Base-by-base conservation (phyloP, 2,329 filamentous ascomycete species). In the Trichoderma lentiforme region DNA sequence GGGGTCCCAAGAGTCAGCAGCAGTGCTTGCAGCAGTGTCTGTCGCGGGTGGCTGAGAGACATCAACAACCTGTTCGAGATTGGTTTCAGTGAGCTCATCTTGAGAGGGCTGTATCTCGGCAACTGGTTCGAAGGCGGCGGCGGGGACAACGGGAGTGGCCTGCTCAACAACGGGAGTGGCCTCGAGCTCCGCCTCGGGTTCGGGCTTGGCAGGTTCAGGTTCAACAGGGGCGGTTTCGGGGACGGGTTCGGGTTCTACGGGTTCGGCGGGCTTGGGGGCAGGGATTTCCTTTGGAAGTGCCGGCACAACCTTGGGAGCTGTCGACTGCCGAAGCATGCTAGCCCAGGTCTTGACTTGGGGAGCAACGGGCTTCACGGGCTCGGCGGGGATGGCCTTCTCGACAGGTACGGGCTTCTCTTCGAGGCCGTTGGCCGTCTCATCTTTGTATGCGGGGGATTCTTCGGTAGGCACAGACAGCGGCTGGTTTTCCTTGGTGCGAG, bases 41-140 rank as follows among this genome's bases (percentile, higher is more conserved):
- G 93, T 95, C 61, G 91, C 88, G 24, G 91, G 89, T 53, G 93
- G 92, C 71, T 90, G 85, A 57, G 95, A 97, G 71, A 87, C 88
- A 83, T 98, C 95, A 75, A 91, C 92, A 76, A 98, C 87, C 83
- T 95, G 93, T 81, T 97, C 95, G 72, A 98, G 91, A 82, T 98
- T 98, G 77, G 91, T 92, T 84, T 95, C 91, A 32, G 95, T 98
- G 75, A 98, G 88, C 78, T 95, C 90, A 80, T 94, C 93, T 82
- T 92, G 91, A 28, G 93, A 88, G 18, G 93, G 91, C 62, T 88
- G 87, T 60, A 95, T 82, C 62, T 87, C 84, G 65, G 86, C 81
- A 76, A 87, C 87, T 69, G 86, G 82, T 72, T 86, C 86, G 72
- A 84, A 83, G 56, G 84, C 70, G 61, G 74, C 73, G 9, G 76